Base-by-base conservation (phyloP, 1,284 basidiomycete genomes). In the Heterobasidion irregulare region DNA sequence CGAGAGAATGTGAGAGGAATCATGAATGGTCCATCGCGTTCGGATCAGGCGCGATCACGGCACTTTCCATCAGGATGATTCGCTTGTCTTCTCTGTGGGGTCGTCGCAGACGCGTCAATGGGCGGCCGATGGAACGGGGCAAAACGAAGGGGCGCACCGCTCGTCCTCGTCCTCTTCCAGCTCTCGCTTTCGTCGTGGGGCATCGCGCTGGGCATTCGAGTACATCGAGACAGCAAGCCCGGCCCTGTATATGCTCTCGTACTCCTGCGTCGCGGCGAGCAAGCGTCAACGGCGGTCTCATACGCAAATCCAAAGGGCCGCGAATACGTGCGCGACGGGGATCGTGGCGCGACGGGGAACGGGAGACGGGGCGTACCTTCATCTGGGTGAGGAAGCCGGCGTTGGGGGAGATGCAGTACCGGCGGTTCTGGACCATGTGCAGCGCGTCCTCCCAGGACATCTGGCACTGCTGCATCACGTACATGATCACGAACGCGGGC, bases 371-470 rank as follows among this genome's bases (percentile, higher is more conserved):
- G 33, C 75, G 35, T 57, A 86, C 92, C 77, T 93, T 93, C 63
- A 94, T 84, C 67, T 95, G 92, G 6, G 85, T 86, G 60, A 92
- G 69, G 70, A 94, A 94, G 26, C 92, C 87, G 35, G 88, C 86
- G 62, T 92, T 92, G 9, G 92, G 91, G 6, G 87, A 89, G 62
- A 94, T 93, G 68, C 92, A 94, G 64, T 94, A 95, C 48, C 93
- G 80, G 59, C 90, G 81, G 62, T 92, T 92, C 71, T 95, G 92
- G 7, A 95, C 92, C 64, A 87, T 75, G 58, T 89, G 84, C 52
- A 94, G 73, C 0, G 92, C 90, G 51, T 92, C 83, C 67, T 94
- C 89, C 86, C 87, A 93, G 35, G 82, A 82, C 54, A 93, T 75
- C 38, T 83, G 79, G 68, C 83, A 84, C 62, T 87, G 80, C 62